Evolutionary conservation across 2,329 filamentous ascomycete genomes (phyloP).

Genomic region (Alternaria ethzedia): DNA sequence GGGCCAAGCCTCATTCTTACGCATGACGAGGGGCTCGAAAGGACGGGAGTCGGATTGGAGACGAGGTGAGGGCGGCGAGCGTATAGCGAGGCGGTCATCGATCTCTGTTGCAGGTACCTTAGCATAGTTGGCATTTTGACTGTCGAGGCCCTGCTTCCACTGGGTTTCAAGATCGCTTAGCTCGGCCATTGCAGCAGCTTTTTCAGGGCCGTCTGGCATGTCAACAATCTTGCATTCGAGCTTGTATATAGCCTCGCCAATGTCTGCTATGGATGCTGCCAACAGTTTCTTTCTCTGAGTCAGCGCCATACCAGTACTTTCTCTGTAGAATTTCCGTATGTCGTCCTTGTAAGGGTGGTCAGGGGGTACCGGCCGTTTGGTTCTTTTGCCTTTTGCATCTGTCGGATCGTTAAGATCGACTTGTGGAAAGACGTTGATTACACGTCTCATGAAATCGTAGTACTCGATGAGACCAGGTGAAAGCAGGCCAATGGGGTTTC

Average conservation of each 20-base stretch:
- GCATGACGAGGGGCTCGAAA: constrained; percentile 71
- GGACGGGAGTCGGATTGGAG: constrained; percentile 70
- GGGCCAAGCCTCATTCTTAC: constrained; percentile 71
- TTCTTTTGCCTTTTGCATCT: neutral
- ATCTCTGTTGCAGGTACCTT: constrained; percentile 16
- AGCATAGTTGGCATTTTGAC: constrained; percentile 7
- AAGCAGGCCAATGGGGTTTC: constrained; percentile 26
- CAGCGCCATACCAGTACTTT: constrained; percentile 5
- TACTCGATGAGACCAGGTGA: constrained; percentile 11
- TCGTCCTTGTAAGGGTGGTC: constrained; percentile 13
- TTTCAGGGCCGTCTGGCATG: constrained; percentile 28
- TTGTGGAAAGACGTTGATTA: constrained; percentile 22
- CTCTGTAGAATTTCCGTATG: neutral
- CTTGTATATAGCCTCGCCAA: constrained; percentile 35
- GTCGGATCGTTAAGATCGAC: constrained; percentile 5
- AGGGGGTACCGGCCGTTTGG: neutral
- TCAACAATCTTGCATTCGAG: constrained; percentile 36
- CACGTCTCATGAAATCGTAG: constrained; percentile 1
- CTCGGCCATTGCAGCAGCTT: constrained; percentile 38
- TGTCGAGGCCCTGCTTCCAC: constrained; percentile 10
- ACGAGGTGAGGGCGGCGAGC: constrained; percentile 24
- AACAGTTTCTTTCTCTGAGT: constrained; percentile 2
- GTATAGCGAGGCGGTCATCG: constrained; percentile 39
- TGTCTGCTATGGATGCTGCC: constrained; percentile 27
- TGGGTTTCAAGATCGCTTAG: constrained; percentile 43